Evolutionary conservation across 164 flowering plant species (phyloP), one percentile per base, ranked within the genome.

Genomic region (Vitis rotundifolia): DNA sequence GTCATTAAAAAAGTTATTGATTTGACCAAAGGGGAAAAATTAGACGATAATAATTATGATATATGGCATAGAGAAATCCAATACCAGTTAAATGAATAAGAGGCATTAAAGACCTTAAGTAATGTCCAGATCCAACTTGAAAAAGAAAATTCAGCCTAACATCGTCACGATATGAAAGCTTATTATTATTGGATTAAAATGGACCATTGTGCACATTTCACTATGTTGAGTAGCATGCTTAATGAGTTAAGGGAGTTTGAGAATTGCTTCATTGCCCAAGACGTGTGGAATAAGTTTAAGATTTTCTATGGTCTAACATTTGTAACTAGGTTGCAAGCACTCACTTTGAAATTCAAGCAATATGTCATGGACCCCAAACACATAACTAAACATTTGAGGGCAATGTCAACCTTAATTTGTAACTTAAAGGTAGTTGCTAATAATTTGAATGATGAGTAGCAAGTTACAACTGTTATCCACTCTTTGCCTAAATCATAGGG

Each of bases 371-470:
- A 9, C 9, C 70, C 70, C 11, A 54, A 64, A 7, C 11, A 55
- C 6, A 66, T 72, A 61, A 8, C 3, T 1, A n/a, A 72, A 31
- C 70, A 72, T 60, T 15, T 5, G 3, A 51, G 65, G 31, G 10
- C 8, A 6, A 66, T 72, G 66, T 59, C 59, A 0, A 3, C 26
- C 26, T 22, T 22, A 22, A 22, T 22, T 22, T 22, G 26, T 22
- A 22, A 22, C 26, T 22, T 22, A 29, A 47, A n/a, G 66, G 16
- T 8, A 57, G 1, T 22, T 3, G 52, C 47, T 4, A 31, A 72
- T 51, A 52, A 3, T 3, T 10, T 53, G 31, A 49, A 14, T 31
- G 66, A 72, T 50, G 44, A 72, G 53, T 61, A 72, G 14, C 66
- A 72, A 11, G 26, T 72, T 15, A 19, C 4, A 9, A 26, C 44